Conservation (phyloP, 192 early-diverging fungal genomes). For the Coemansia sp. region DNA sequence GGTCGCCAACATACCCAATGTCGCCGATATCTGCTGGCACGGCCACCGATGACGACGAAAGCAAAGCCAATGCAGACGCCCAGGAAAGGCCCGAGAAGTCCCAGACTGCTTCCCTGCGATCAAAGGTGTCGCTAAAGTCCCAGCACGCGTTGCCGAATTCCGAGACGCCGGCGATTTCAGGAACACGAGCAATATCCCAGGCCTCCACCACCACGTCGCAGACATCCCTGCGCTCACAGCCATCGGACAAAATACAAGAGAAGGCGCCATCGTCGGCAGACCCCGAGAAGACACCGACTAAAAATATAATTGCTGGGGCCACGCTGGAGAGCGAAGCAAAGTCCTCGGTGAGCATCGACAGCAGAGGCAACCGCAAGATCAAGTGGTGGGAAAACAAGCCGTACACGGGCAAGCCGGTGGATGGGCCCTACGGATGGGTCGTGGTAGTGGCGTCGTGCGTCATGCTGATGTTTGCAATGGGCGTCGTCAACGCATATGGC, state of each 20-base stretch:
- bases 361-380: background rate
- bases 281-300: too few species aligned
- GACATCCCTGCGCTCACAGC: too few species aligned
- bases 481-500: slow-evolving; percentile 59
- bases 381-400: slow-evolving; percentile 49
- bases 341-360: background rate
- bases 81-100: too few species aligned
- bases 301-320: background rate
- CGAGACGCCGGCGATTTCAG: too few species aligned
- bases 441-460: slow-evolving; percentile 55
- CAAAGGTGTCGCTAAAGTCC: background rate
- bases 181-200: background rate
- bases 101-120: too few species aligned
- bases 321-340: background rate
- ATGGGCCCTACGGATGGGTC: slow-evolving; percentile 52
- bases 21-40: background rate
- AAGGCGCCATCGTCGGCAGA: background rate
- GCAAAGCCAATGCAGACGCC: too few species aligned
- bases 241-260: background rate
- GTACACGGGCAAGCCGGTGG: slow-evolving; percentile 21
- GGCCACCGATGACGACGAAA: too few species aligned
- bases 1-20: background rate
- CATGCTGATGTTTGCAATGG: slow-evolving; percentile 57
- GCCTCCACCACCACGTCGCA: background rate
- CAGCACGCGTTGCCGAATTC: too few species aligned